Percentiles rank a stretch among this genome's conserved stretches.
These are phyloP conservation scores for Catharanthus roseus DNA, from an alignment of 257 asterid genomes.

Conservation along the genomic window DNA sequence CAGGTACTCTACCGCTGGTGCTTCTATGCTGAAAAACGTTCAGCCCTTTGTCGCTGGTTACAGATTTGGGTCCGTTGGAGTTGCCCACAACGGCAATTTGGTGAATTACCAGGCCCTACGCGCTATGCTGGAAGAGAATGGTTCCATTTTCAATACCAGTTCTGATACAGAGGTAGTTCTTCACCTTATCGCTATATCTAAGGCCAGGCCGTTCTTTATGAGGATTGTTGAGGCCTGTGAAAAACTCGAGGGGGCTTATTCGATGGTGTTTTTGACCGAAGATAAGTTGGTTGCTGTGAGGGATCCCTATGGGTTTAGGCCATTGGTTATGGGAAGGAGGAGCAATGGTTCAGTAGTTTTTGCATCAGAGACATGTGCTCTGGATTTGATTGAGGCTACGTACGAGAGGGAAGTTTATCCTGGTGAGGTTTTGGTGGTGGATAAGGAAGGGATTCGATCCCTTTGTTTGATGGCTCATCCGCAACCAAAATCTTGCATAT, in stretches of 20 bases:
- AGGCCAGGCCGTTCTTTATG: conserved; percentile 67
- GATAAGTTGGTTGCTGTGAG: conserved; percentile 48
- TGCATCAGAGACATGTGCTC: conserved; percentile 46
- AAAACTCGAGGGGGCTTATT: conserved; percentile 79
- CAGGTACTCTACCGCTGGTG: conserved; percentile 86
- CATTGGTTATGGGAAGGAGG: conserved; percentile 50
- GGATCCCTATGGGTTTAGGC: conserved; percentile 46
- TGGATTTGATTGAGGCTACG: conserved; percentile 63
- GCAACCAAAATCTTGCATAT: conserved; percentile 64
- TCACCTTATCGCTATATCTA: conserved; percentile 83
- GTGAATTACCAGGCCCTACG: conserved; percentile 76
- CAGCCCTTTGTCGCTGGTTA: conserved; percentile 95
- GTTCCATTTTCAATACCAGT: conserved; percentile 81
- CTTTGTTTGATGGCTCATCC: conserved; percentile 64
- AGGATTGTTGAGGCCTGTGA: conserved; percentile 93
- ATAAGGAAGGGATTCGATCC: conserved; percentile 40
- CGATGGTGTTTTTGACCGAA: conserved; percentile 54
- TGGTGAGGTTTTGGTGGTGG: conserved; percentile 46
- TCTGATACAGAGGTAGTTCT: conserved; percentile 88
- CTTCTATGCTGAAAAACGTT: conserved; percentile 90
- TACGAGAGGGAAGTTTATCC: conserved; percentile 54
- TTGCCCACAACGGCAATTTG: conserved; percentile 93
- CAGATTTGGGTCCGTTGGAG: conserved; percentile 82
- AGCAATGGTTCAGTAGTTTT: conserved; percentile 45
- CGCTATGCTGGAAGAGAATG: conserved; percentile 71